phyloP scores from a whole-genome alignment of 1,284 basidiomycete genomes.

The Dichomitus squalens region DNA sequence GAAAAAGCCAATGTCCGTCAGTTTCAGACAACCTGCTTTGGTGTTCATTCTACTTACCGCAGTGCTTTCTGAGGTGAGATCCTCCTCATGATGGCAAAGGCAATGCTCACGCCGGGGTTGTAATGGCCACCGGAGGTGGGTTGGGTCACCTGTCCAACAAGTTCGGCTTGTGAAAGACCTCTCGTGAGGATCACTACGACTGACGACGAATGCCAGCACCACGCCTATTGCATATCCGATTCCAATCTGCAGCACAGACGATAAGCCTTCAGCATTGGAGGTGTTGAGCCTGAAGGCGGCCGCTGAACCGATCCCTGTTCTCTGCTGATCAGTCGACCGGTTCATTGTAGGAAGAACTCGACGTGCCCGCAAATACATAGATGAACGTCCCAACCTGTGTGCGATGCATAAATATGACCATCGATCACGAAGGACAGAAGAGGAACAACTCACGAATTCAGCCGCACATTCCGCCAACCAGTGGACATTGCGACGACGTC shows the following conservation, averaged over 20 bases:
- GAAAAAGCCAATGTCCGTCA: not conserved
- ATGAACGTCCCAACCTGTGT: slow-evolving; percentile 43
- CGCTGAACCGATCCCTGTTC: slow-evolving; percentile 59
- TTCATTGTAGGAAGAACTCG: not conserved
- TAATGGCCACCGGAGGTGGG: slow-evolving; percentile 67
- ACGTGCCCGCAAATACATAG: slow-evolving; percentile 55
- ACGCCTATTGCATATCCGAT: slow-evolving; percentile 64
- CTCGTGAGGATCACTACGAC: not conserved
- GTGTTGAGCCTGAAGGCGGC: slow-evolving; percentile 54
- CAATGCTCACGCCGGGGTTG: slow-evolving; percentile 60
- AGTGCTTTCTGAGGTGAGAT: slow-evolving; percentile 57
- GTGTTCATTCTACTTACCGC: slow-evolving; percentile 36
- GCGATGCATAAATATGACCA: not conserved
- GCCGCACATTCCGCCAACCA: slow-evolving; percentile 59
- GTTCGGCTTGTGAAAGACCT: not conserved
- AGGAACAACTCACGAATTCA: slow-evolving; percentile 48
- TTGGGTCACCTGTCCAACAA: slow-evolving; percentile 39
- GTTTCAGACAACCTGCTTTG: not conserved
- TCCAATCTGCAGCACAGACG: slow-evolving; percentile 62
- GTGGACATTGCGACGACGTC: slow-evolving; percentile 50
- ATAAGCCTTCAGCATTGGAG: slow-evolving; percentile 42
- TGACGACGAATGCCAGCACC: slow-evolving; percentile 50
- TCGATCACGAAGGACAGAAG: not conserved
- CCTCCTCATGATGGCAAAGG: slow-evolving; percentile 52
- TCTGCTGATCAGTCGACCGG: not conserved